phyloP scores from a whole-genome alignment of 352 stramenopile species.

The Pythium monospermum region DNA sequence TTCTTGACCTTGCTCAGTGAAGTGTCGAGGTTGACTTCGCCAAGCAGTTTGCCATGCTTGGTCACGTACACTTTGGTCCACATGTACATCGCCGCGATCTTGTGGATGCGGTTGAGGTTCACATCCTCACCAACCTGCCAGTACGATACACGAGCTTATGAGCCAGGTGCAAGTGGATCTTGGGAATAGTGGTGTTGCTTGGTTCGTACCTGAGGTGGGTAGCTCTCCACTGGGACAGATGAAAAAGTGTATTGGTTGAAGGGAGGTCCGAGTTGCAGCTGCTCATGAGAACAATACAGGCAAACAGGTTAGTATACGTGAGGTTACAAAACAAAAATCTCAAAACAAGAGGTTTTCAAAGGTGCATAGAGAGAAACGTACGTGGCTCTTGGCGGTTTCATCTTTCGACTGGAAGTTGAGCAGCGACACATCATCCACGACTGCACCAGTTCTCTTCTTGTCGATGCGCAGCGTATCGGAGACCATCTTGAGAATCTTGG shows the following conservation, averaged over 20 bases:
- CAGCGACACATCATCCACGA: slow-evolving; percentile 62
- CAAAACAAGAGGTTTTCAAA: slow-evolving; percentile 5
- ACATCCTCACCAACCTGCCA: slow-evolving; percentile 56
- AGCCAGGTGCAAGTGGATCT: no score
- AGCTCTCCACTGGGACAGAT: slow-evolving; percentile 70
- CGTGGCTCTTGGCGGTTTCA: slow-evolving; percentile 36
- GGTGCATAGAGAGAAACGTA: slow-evolving; percentile 23
- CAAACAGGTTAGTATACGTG: no score
- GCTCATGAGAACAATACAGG: slow-evolving; percentile 15
- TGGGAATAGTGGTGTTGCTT: no score
- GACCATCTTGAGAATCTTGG: slow-evolving; percentile 66
- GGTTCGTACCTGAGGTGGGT: slow-evolving; percentile 52
- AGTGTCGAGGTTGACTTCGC: slow-evolving; percentile 61
- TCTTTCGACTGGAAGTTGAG: slow-evolving; percentile 68
- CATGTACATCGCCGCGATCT: slow-evolving; percentile 72
- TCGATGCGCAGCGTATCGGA: slow-evolving; percentile 66
- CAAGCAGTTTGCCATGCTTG: slow-evolving; percentile 59
- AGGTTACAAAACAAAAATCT: no score
- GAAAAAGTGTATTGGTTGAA: slow-evolving; percentile 60
- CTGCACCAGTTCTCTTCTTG: slow-evolving; percentile 45
- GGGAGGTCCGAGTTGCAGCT: slow-evolving; percentile 66
- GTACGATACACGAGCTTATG: no score
- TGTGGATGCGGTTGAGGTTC: slow-evolving; percentile 67
- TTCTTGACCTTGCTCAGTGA: slow-evolving; percentile 45
- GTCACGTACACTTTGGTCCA: slow-evolving; percentile 83